Base-by-base conservation (phyloP, 176 grass and related monocot genomes). In the Carex pumila region DNA sequence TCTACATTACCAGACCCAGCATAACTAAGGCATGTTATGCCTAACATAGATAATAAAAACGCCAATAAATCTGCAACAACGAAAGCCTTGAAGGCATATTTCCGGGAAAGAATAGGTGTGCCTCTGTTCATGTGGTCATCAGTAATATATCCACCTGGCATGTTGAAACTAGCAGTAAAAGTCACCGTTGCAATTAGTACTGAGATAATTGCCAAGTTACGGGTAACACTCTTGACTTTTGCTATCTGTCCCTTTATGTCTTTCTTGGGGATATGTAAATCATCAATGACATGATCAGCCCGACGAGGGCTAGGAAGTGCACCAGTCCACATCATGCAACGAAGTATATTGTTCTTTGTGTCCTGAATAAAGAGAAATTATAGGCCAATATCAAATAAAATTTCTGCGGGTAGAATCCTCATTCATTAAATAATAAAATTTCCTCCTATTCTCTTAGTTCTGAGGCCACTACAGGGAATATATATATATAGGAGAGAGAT, bases 91-190 rank as follows among this genome's bases (percentile, higher is more conserved):
- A 84, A 84, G 11, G 39, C 12, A 56, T 84, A 84, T 39, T 58
- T 12, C 64, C 52, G 18, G 6, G 82, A 70, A 4, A 84, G 53
- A 70, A 58, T 21, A 68, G 82, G 82, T 5, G 66, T 74, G 12
- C 65, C 82, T 32, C 17, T 36, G 3, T 84, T 55, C 0, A 19
- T 7, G 37, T 61, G 19, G 55, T 54, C 70, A 65, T 79, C 84
- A 17, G 50, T 29, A 21, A 17, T 64, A 21, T 64, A 78, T 55
- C 84, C 84, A 32, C 84, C 72, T 18, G 84, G 84, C 71, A 86
- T 65, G 12, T 72, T 86, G 61, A 86, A 86, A 32, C 56, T 79
- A 63, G 73, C 84, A 52, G 84, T 60, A 79, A 86, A 86, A 77
- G 84, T 53, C 10, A 86, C 73, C 9, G 84, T 86, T 39, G 71